phyloP scores from a whole-genome alignment of 2,329 filamentous ascomycete genomes.

The Monilinia aucupariae region DNA sequence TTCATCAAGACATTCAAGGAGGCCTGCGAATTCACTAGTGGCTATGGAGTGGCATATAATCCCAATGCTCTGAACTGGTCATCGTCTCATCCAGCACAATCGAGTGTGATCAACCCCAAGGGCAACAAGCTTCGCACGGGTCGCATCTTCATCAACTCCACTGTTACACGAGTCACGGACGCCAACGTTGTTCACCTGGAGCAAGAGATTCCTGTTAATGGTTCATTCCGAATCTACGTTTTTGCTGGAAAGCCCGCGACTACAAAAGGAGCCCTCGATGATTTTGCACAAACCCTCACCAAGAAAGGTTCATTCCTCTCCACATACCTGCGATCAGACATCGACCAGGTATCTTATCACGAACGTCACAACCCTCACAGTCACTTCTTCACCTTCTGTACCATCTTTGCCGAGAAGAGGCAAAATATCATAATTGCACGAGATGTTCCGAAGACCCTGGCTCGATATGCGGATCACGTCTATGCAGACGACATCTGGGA shows the following conservation, averaged over 20 bases:
- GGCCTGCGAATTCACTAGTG: slow-evolving; percentile 85
- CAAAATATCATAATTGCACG: slow-evolving; percentile 65
- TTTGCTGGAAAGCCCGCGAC: slow-evolving; percentile 67
- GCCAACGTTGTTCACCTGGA: slow-evolving; percentile 87
- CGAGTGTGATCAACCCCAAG: slow-evolving; percentile 61
- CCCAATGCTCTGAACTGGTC: slow-evolving; percentile 84
- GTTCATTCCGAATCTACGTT: slow-evolving; percentile 78
- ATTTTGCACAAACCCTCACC: slow-evolving; percentile 61
- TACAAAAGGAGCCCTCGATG: slow-evolving; percentile 58
- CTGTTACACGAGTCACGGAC: slow-evolving; percentile 81
- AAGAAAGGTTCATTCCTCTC: slow-evolving; percentile 68
- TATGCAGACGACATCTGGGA: slow-evolving; percentile 84
- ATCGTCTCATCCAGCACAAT: slow-evolving; percentile 62
- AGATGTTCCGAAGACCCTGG: slow-evolving; percentile 64
- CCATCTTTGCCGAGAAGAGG: slow-evolving; percentile 65
- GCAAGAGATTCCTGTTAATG: slow-evolving; percentile 83
- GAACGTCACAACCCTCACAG: slow-evolving; percentile 83
- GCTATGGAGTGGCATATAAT: slow-evolving; percentile 83
- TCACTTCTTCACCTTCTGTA: slow-evolving; percentile 71
- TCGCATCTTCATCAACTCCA: slow-evolving; percentile 68
- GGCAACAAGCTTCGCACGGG: slow-evolving; percentile 65
- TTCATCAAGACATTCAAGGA: slow-evolving; percentile 91
- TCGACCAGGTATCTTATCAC: slow-evolving; percentile 62
- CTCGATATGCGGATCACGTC: slow-evolving; percentile 72
- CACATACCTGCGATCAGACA: slow-evolving; percentile 57